Evolutionary conservation across 495 filamentous ascomycete species (phyloP), one percentile per base, ranked within the genome.

Genomic region (Friedmanniomyces simplex): DNA sequence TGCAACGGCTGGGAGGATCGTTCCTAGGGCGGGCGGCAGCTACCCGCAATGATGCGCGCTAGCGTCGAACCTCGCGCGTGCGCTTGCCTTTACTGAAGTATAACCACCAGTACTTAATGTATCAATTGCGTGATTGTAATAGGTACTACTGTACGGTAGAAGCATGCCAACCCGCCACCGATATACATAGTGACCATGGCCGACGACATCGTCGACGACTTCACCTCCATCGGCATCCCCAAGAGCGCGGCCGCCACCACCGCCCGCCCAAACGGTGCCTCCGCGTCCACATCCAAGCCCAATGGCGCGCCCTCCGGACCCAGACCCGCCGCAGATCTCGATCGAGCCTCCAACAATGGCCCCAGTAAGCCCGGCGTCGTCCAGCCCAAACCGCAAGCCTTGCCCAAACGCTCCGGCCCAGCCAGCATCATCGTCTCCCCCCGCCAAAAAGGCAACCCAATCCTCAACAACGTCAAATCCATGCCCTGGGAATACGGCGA

Each of bases 401-500:
- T 95, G 2, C 77, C 87, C 5, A 75, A 69, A 42, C 82, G 83
- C 53, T 75, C 83, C 26, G 81, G 79, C 0, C 83, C 88, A 1
- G 88, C 84, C 18, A 81, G 87, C 14, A 90, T 96, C 52, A 76
- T 94, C 30, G 91, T 96, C 25, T 94, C 89, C 4, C 76, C 81
- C 14, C 77, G 85, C 59, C 91, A 98, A 68, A 96, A 95, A 69
- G 93, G 94, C 45, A 99, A 99, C 67, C 94, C 94, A 0, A 86
- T 96, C 52, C 74, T 99, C 47, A 85, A 86, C 56, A 78, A 85
- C 67, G 77, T 99, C 52, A 82, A 83, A 50, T 81, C 85, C 2
- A 71, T 95, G n/a, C 80, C 90, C 0, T 99, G 93, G 93, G 93
- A 97, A 71, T 99, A 95, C 68, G 87, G 87, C 41, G 90, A 96